These are phyloP conservation scores for Scorias spongiosa DNA, from an alignment of 2,329 filamentous ascomycete species.

Conservation along the genomic window DNA sequence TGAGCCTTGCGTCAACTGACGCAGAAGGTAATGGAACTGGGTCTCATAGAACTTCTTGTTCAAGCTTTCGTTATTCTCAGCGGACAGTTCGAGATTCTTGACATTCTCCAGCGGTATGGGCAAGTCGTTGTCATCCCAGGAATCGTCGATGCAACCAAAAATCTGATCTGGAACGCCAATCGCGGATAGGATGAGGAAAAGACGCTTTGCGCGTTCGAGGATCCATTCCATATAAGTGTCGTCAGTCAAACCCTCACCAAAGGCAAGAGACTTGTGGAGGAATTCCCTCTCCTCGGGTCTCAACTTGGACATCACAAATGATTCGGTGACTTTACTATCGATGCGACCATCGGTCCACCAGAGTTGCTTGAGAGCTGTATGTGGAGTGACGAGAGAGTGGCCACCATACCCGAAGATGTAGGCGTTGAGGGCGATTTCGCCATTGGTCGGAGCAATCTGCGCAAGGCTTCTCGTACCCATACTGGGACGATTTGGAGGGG, in stretches of 20 bases:
- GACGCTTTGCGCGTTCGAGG: constrained; percentile 47
- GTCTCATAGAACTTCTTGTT: constrained; percentile 54
- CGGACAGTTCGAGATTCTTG: constrained; percentile 45
- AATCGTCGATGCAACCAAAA: constrained; percentile 59
- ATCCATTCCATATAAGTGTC: constrained; percentile 71
- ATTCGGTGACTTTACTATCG: constrained; percentile 51
- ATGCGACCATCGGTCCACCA: constrained; percentile 63
- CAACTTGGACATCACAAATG: constrained; percentile 52
- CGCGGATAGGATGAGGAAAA: constrained; percentile 58
- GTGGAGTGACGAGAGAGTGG: constrained; percentile 35
- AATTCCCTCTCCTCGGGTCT: constrained; percentile 46
- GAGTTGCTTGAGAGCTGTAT: constrained; percentile 34
- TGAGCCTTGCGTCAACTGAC: constrained; percentile 43
- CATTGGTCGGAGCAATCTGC: constrained; percentile 20
- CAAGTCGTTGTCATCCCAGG: constrained; percentile 62
- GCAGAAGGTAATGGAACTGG: constrained; percentile 57
- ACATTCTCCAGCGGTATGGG: constrained; percentile 53
- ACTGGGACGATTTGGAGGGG: not conserved
- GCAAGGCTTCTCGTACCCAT: constrained; percentile 22
- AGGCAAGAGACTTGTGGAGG: constrained; percentile 47
- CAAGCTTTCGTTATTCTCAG: constrained; percentile 44
- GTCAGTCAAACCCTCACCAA: constrained; percentile 40
- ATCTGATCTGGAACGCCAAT: constrained; percentile 58
- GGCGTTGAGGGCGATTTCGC: constrained; percentile 31
- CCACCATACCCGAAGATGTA: constrained; percentile 36